Evolutionary conservation across 1,284 basidiomycete species (phyloP), one percentile per base, ranked within the genome.

Genomic region (Ceratobasidium sp.): DNA sequence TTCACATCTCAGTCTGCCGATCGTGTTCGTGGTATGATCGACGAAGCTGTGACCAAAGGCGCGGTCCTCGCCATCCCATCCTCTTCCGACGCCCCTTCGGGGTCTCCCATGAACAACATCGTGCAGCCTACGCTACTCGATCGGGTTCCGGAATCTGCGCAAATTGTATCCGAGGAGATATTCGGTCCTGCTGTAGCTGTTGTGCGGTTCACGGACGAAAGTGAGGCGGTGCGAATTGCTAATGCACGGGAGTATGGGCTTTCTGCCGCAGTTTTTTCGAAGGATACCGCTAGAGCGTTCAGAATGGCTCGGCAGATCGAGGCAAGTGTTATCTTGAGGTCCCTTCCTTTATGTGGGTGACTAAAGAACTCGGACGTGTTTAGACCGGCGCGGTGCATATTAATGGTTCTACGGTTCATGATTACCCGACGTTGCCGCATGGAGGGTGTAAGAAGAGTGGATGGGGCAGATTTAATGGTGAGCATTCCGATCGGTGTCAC

Each of bases 121-220:
- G 80, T 84, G 17, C 81, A 83, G 77, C 84, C 83, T n/a, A 80
- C 82, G 17, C 74, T 85, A 6, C 77, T 85, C 2, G 78, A 77
- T 5, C 81, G 80, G 10, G 80, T 83, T 3, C 81, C 79, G 51
- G 68, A 78, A 20, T 63, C 74, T 7, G 69, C 77, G 31, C 77
- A 45, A 71, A 83, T 31, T 80, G 77, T 76, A 39, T 74, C 69
- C 26, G 80, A 84, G 49, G 84, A 86, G 82, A 86, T 86, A 58
- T 88, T 88, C 75, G 87, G 85, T 0, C 86, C 86, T 0, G 85
- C 87, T 28, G 81, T 87, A 15, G 82, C 82, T 28, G 80, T 85
- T 23, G 82, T 84, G 42, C 82, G 82, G 20, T 87, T 87, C 81
- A 80, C 80, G 20, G 82, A 82, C 15, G 84, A 85, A 71, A 82